Conservation (phyloP, 1,284 basidiomycete species). For the Kalmanozyma brasiliensis region DNA sequence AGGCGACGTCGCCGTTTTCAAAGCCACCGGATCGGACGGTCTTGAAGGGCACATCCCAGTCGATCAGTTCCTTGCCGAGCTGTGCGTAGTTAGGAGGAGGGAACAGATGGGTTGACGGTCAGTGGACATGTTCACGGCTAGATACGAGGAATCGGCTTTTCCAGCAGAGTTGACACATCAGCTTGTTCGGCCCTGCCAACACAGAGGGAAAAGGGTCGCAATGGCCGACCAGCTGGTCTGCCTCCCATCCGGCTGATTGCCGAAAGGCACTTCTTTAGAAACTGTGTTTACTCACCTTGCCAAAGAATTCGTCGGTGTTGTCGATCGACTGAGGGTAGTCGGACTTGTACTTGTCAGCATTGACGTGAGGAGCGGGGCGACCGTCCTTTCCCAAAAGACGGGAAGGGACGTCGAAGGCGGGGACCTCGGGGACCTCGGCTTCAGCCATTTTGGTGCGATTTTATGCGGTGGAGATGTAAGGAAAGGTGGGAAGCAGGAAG, state of each 20-base stretch:
- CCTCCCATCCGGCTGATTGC: too few relatives aligned
- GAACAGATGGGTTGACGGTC: not conserved
- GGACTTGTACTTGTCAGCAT: slow-evolving; percentile 48
- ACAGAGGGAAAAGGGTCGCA: not conserved
- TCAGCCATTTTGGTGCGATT: slow-evolving; percentile 29
- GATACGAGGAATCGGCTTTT: too few relatives aligned
- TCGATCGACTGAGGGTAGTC: slow-evolving; percentile 55
- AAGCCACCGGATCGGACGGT: slow-evolving; percentile 88
- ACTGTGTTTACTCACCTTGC: slow-evolving; percentile 56
- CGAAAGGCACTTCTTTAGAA: too few relatives aligned
- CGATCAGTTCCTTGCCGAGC: slow-evolving; percentile 81
- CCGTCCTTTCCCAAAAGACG: slow-evolving; percentile 54
- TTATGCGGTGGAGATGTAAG: not conserved
- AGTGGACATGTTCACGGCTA: too few relatives aligned
- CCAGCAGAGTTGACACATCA: too few relatives aligned
- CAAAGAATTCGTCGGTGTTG: slow-evolving; percentile 59
- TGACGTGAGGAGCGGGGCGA: slow-evolving; percentile 56
- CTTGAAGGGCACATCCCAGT: slow-evolving; percentile 92
- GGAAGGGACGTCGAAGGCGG: slow-evolving; percentile 52
- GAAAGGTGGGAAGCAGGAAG: not conserved
- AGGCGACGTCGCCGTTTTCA: slow-evolving; percentile 85
- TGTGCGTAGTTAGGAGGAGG: slow-evolving; percentile 68
- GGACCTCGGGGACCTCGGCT: slow-evolving; percentile 49
- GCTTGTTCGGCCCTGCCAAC: not conserved
- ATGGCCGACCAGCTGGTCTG: not conserved